phyloP scores from a whole-genome alignment of 176 grass and related monocot genomes.

The Neostapfia colusana region DNA sequence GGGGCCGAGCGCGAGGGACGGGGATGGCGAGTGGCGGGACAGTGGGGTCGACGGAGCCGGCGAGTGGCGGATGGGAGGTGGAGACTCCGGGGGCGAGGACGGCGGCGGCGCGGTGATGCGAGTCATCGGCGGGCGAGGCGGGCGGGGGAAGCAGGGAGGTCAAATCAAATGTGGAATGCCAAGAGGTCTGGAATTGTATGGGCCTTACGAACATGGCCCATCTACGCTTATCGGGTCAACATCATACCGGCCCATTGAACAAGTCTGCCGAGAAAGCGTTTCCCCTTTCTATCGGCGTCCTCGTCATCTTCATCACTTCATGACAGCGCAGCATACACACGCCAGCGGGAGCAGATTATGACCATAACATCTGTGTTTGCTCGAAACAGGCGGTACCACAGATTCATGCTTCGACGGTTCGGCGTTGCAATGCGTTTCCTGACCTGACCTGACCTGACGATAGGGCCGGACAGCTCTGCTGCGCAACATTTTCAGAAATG shows the following conservation, averaged over 20 bases:
- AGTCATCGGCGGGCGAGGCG: constrained; percentile 60
- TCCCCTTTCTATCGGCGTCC: no score
- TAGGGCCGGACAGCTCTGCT: not conserved
- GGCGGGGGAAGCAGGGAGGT: not conserved
- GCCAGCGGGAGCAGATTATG: not conserved
- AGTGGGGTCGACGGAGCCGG: constrained; percentile 20
- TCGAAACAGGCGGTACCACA: not conserved
- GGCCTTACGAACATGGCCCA: no score
- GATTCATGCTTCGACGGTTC: not conserved
- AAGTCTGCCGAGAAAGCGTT: not conserved
- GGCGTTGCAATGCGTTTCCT: not conserved
- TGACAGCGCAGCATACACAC: constrained; percentile 10
- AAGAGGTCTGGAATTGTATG: no score
- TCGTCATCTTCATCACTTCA: not conserved
- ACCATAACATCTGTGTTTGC: not conserved
- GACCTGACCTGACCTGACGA: no score
- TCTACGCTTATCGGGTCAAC: not conserved
- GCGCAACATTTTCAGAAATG: constrained; percentile 21
- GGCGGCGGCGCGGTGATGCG: constrained; percentile 63
- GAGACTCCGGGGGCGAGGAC: constrained; percentile 54
- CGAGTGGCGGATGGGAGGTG: constrained; percentile 43
- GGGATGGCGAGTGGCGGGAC: constrained; percentile 46
- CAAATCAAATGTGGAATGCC: no score
- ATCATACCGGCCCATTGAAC: not conserved
- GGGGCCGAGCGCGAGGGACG: constrained; percentile 52